Base-by-base conservation (phyloP, 495 filamentous ascomycete genomes). In the Tuber indicum region DNA sequence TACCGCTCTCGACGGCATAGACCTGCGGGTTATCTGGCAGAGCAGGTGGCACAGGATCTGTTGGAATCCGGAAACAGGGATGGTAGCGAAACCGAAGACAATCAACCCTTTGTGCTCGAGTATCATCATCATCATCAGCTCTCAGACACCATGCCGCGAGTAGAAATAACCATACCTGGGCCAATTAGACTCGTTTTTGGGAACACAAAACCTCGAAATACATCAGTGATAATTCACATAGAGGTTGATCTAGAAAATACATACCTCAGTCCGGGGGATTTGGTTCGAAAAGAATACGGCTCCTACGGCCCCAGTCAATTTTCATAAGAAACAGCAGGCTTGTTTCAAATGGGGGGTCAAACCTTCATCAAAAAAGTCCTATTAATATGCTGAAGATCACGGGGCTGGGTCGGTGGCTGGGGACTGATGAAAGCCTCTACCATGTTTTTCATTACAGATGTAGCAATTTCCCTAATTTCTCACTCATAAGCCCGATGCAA, bases 51-150 rank as follows among this genome's bases (percentile, higher is more conserved):
- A 82, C 44, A 45, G 88, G 84, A 82, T 99, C 96, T 73, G 89
- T 91, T 16, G 94, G 93, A 66, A 96, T 87, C 26, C 90, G 87
- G 85, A 99, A 98, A 84, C 93, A 95, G 0, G 96, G 95, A 81
- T 99, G 96, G 75, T 90, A 92, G 47, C 93, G 91, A 85, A 98
- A 96, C 43, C 93, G 91, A 58, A 99, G 86, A 66, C 90, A 89
- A 85, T 98, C 96, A 5, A 98, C 52, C 69, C 81, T 81, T 46
- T 23, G 71, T 66, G 58, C 12, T 36, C 58, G 58, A 66, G 45
- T 39, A 70, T 71, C 49, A 75, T 77, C 10, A 70, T 71, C 49
- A 75, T 77, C 10, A 75, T 77, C 10, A 81, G 79, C 70, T 71
- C 36, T 42, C 58, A 39, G 70, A 32, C 71, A n/a, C 39, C 36